phyloP scores from a whole-genome alignment of 345 rosid species.

The Trapa incisa region DNA sequence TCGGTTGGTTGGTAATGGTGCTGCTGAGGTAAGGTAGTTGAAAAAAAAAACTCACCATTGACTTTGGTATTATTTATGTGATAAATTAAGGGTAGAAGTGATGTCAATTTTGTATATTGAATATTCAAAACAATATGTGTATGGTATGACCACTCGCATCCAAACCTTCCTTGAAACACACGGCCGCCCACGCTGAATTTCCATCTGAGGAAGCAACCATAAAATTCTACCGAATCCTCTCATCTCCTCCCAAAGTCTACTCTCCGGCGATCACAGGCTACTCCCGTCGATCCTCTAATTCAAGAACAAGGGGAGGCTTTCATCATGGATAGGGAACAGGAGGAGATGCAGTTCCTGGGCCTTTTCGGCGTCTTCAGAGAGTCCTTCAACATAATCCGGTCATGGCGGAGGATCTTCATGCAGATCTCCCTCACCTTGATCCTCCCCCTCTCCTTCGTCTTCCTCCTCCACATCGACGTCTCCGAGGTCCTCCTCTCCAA shows the following conservation, averaged over 20 bases:
- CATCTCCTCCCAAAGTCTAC: background rate
- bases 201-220: background rate
- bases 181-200: background rate
- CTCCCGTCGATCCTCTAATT: too few relatives aligned
- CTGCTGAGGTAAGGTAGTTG: background rate
- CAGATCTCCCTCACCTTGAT: conserved; percentile 34
- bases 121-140: background rate
- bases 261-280: too few relatives aligned
- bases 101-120: background rate
- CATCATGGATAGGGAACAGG: conserved; percentile 43
- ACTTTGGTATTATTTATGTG: background rate
- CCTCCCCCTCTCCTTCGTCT: conserved; percentile 45
- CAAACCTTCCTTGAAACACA: background rate
- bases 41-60: background rate
- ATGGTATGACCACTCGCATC: background rate
- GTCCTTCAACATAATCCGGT: conserved; percentile 28
- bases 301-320: too few relatives aligned
- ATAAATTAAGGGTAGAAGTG: too few relatives aligned
- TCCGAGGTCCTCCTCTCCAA: conserved; percentile 16
- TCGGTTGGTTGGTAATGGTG: background rate
- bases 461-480: conserved; percentile 30
- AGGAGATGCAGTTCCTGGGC: conserved; percentile 48
- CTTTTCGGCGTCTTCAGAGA: conserved; percentile 29
- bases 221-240: background rate
- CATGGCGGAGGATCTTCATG: conserved; percentile 37